phyloP scores from a whole-genome alignment of 2,329 filamentous ascomycete genomes.

The Monilinia laxa region DNA sequence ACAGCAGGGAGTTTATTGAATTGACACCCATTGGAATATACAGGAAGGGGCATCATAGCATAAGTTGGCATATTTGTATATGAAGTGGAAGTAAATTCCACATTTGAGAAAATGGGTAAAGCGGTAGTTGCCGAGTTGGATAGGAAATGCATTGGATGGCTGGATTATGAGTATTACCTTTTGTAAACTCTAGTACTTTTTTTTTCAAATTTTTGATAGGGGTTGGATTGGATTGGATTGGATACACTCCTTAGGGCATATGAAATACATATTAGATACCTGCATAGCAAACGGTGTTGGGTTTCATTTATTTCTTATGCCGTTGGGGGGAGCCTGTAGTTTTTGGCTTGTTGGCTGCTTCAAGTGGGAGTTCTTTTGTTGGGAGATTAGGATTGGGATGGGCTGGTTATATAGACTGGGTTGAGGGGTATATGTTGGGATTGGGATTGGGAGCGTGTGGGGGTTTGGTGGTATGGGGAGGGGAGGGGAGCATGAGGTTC shows the following conservation, averaged over 20 bases:
- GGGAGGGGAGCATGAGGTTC: background rate
- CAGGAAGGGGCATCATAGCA: background rate
- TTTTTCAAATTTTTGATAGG: background rate
- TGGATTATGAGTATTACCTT: slow-evolving; percentile 5
- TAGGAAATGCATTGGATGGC: background rate
- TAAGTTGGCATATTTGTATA: slow-evolving; percentile 4
- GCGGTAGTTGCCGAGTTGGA: slow-evolving; percentile 4
- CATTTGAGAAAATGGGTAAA: background rate
- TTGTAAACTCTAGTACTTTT: background rate
- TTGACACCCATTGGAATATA: background rate
- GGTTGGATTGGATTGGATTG: background rate
- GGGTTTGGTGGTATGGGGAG: background rate
- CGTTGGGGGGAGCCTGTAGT: background rate
- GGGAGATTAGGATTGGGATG: background rate
- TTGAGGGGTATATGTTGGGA: background rate
- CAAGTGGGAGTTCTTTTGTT: background rate
- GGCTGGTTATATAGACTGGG: background rate
- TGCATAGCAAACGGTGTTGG: slow-evolving; percentile 17
- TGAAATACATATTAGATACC: slow-evolving; percentile 20
- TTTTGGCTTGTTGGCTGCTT: background rate
- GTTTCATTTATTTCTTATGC: background rate
- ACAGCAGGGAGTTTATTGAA: background rate
- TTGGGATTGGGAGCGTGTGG: background rate
- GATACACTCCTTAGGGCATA: slow-evolving; percentile 14
- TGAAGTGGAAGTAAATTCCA: background rate